A percentile compares a stretch with the other conserved stretches of the same genome.
These are phyloP conservation scores for Tetracentron sinense DNA, from an alignment of 164 flowering plant species.

Conservation along the genomic window DNA sequence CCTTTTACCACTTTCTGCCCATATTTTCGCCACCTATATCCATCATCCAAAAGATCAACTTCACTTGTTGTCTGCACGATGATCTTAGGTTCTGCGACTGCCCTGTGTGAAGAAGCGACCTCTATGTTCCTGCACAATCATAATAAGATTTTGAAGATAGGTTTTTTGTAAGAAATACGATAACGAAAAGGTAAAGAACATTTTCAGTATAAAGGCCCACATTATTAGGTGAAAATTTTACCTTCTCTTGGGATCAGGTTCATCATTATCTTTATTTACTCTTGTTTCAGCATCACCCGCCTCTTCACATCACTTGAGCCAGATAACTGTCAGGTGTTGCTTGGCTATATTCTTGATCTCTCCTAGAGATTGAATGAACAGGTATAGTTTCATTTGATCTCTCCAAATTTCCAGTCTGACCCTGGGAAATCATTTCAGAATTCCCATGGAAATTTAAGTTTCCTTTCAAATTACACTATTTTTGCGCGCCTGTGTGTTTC, in stretches of 20 bases:
- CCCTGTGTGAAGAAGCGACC: conserved; percentile 33
- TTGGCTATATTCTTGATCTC: conserved; percentile 45
- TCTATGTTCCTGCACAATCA: conserved; percentile 32
- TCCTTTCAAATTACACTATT: conserved; percentile 24
- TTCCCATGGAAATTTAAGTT: conserved; percentile 15
- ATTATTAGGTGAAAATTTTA: conserved; percentile 5
- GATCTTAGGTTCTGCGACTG: conserved; percentile 52
- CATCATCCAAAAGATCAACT: conserved; percentile 69
- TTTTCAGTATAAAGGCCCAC: too few relatives aligned
- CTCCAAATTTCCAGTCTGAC: conserved; percentile 21
- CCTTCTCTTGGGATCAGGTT: conserved; percentile 59
- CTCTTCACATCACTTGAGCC: conserved; percentile 58
- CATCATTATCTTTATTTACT: conserved; percentile 40
- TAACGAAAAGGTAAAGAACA: background rate
- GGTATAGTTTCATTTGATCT: conserved; percentile 13
- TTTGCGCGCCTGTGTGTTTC: conserved; percentile 40
- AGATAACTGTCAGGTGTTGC: conserved; percentile 36
- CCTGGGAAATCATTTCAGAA: conserved; percentile 22
- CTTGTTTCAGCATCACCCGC: conserved; percentile 38
- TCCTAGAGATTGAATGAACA: conserved; percentile 16
- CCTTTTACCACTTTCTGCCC: conserved; percentile 72
- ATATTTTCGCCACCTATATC: conserved; percentile 67
- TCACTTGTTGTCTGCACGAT: conserved; percentile 69
- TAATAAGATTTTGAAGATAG: background rate
- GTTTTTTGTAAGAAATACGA: too few relatives aligned